A percentile compares a stretch with the other conserved stretches of the same genome.
Conservation (phyloP, 306 rosid species). For the Benincasa hispida region DNA sequence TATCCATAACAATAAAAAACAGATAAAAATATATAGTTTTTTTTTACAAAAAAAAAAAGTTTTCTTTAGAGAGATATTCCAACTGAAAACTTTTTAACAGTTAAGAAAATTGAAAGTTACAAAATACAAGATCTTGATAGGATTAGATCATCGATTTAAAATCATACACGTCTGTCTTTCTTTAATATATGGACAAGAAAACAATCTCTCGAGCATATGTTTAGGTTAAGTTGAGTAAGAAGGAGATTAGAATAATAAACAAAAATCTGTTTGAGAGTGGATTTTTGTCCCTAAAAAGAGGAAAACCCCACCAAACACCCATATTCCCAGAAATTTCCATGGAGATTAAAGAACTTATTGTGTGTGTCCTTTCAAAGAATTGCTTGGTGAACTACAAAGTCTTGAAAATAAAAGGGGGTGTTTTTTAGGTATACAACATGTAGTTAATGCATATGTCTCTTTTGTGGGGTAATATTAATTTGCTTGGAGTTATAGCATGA, state of each 20-base stretch:
- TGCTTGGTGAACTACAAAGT: neutral
- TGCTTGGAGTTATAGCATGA: neutral
- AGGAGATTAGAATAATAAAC: neutral
- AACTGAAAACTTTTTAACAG: too few relatives aligned
- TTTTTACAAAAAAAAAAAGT: too few relatives aligned
- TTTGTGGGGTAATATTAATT: neutral
- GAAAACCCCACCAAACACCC: constrained; percentile 9
- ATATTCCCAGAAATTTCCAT: constrained; percentile 6
- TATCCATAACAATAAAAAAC: too few relatives aligned
- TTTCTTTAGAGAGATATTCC: too few relatives aligned
- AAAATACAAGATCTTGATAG: neutral
- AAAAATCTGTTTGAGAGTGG: neutral
- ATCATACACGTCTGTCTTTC: too few relatives aligned
- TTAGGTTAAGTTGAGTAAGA: neutral
- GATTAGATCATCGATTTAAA: too few relatives aligned
- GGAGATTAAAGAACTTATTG: neutral
- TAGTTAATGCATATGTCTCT: neutral
- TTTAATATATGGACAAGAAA: neutral
- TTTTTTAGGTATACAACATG: neutral
- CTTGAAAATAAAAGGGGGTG: neutral
- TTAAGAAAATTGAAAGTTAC: too few relatives aligned
- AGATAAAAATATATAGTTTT: too few relatives aligned
- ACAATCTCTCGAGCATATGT: neutral
- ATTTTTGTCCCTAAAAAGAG: neutral
- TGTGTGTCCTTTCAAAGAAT: neutral